phyloP scores from a whole-genome alignment of 208 protist genomes.

The Porcisia deanei region DNA sequence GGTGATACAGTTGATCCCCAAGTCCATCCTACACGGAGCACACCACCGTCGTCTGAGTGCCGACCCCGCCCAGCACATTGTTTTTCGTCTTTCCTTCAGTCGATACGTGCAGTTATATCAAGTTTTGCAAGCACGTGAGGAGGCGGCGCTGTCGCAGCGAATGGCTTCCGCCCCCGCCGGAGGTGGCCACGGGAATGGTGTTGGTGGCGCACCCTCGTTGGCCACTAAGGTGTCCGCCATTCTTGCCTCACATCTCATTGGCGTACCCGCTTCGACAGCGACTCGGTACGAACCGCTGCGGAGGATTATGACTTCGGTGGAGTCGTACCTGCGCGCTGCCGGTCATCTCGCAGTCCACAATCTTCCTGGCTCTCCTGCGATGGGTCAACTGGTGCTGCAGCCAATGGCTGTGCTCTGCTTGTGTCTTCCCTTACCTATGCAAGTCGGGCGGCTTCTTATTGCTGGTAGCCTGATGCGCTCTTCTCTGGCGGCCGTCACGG shows the following conservation, averaged over 20 bases:
- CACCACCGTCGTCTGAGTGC: constrained; percentile 68
- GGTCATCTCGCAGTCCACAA: constrained; percentile 43
- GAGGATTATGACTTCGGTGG: constrained; percentile 53
- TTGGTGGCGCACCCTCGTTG: constrained; percentile 1
- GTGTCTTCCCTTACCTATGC: constrained; percentile 49
- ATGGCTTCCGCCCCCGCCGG: neutral
- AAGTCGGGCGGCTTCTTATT: constrained; percentile 55
- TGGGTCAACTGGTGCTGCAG: constrained; percentile 26
- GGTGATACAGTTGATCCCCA: constrained; percentile 84
- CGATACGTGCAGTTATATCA: constrained; percentile 78
- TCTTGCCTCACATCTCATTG: constrained; percentile 47
- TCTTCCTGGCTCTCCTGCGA: constrained; percentile 5
- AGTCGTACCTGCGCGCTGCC: constrained; percentile 51
- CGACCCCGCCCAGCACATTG: constrained; percentile 64
- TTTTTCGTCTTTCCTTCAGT: constrained; percentile 70
- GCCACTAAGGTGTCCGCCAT: constrained; percentile 22
- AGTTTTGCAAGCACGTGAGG: constrained; percentile 65
- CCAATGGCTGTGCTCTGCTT: constrained; percentile 54
- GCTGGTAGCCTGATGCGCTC: constrained; percentile 44
- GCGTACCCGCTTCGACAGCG: constrained; percentile 44
- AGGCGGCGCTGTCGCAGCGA: constrained; percentile 36
- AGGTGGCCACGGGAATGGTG: constrained; percentile 1
- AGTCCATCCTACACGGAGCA: constrained; percentile 72
- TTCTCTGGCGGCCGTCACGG: constrained; percentile 49
- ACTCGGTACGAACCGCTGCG: constrained; percentile 70